A percentile compares a stretch with the other conserved stretches of the same genome.
These are phyloP conservation scores for Pseudogymnoascus sp. DNA, from an alignment of 2,329 filamentous ascomycete genomes.

Conservation along the genomic window DNA sequence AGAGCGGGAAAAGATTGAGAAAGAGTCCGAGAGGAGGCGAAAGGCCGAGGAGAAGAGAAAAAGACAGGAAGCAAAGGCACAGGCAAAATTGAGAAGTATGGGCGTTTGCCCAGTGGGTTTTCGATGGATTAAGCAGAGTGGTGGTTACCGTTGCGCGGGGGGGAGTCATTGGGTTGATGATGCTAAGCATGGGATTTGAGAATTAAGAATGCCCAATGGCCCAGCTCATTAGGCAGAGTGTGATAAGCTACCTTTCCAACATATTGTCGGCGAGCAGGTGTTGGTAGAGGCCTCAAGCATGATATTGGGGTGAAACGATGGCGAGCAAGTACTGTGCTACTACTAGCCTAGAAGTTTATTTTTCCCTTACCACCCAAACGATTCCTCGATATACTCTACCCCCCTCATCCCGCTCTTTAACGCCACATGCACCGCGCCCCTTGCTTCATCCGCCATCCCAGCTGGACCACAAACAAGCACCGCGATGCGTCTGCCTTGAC, in stretches of 20 bases:
- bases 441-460: conserved; percentile 38
- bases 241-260: no score
- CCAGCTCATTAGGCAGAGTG: no score
- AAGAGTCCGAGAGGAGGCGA: conserved; percentile 28
- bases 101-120: conserved; percentile 52
- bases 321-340: no score
- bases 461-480: conserved; percentile 40
- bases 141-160: conserved; percentile 56
- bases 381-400: conserved; percentile 32
- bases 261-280: no score
- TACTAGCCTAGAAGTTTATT: no score
- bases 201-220: no score
- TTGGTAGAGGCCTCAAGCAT: no score
- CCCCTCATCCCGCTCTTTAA: conserved; percentile 18
- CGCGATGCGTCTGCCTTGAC: conserved; percentile 28
- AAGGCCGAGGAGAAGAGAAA: conserved; percentile 31
- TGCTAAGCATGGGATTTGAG: conserved; percentile 23
- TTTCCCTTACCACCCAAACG: conserved; percentile 34
- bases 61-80: conserved; percentile 33
- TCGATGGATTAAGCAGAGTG: conserved; percentile 51
- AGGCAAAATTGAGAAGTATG: conserved; percentile 43
- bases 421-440: conserved; percentile 30
- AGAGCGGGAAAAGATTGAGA: conserved; percentile 23
- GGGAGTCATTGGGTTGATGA: conserved; percentile 50
- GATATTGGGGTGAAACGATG: no score